Percentiles rank a stretch among this genome's conserved stretches.
Conservation (phyloP, 768 basidiomycete species). For the Multifurca ochricompacta region DNA sequence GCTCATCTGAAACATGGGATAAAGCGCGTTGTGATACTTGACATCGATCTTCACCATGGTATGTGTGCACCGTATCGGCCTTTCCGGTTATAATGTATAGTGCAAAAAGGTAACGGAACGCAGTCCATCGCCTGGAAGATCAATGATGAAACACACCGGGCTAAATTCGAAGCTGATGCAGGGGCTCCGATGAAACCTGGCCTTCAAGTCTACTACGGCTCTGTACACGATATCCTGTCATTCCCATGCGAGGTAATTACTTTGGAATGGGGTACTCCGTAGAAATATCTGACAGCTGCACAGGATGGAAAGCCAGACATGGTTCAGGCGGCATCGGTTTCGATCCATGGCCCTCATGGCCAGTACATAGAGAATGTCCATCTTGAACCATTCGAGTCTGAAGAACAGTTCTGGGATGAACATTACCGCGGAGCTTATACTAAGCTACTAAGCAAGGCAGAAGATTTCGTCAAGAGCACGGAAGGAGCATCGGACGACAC, state of each 20-base stretch:
- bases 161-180: slow-evolving; percentile 47
- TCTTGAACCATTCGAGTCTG: slow-evolving; percentile 61
- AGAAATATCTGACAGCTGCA: slow-evolving; percentile 6
- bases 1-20: slow-evolving; percentile 77
- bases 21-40: slow-evolving; percentile 75
- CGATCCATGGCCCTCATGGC: slow-evolving; percentile 70
- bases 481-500: slow-evolving; percentile 60
- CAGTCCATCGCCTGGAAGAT: slow-evolving; percentile 89
- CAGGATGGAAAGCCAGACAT: slow-evolving; percentile 76
- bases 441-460: slow-evolving; percentile 55
- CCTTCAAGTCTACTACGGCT: slow-evolving; percentile 77
- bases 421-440: slow-evolving; percentile 65
- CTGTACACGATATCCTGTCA: slow-evolving; percentile 88
- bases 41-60: slow-evolving; percentile 92
- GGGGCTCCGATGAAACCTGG: slow-evolving; percentile 35
- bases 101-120: slow-evolving; percentile 74
- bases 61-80: slow-evolving; percentile 10
- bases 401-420: slow-evolving; percentile 65
- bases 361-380: slow-evolving; percentile 88
- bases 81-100: background rate
- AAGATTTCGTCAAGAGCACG: slow-evolving; percentile 61
- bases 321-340: slow-evolving; percentile 82
- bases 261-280: background rate
- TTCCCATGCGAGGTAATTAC: slow-evolving; percentile 78
- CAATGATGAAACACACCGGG: slow-evolving; percentile 77